Percentiles rank a stretch among this genome's conserved stretches.
Conservation (phyloP, 176 grass and related monocot species). For the Puya raimondii region DNA sequence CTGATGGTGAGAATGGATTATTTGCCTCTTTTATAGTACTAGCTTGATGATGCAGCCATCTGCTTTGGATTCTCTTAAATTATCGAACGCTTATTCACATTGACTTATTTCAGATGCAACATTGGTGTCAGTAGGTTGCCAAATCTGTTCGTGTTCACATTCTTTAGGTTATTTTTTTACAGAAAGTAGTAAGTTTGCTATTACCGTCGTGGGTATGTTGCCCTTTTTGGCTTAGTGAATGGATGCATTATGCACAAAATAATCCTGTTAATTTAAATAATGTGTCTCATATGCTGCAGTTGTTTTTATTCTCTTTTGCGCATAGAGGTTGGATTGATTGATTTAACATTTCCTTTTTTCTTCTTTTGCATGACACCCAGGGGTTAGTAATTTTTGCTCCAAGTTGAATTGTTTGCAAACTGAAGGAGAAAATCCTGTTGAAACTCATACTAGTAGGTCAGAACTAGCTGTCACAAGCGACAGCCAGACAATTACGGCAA, state of each 20-base stretch:
- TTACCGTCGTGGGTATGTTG: background rate
- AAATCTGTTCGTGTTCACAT: background rate
- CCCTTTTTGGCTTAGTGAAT: background rate
- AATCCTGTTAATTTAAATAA: background rate
- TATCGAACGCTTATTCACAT: background rate
- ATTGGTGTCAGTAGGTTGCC: background rate
- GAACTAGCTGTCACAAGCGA: background rate
- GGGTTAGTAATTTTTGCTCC: background rate
- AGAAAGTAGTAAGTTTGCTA: background rate
- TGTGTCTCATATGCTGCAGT: background rate
- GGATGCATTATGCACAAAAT: background rate
- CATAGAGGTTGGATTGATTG: too few relatives aligned
- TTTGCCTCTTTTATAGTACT: background rate
- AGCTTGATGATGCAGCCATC: too few relatives aligned
- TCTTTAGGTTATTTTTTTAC: background rate
- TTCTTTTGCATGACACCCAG: background rate
- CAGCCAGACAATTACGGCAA: background rate
- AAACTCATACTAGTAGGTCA: background rate
- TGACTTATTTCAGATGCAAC: background rate
- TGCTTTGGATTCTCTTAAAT: background rate
- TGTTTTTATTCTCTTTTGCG: background rate
- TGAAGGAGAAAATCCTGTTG: constrained; percentile 1
- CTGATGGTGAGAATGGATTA: background rate
- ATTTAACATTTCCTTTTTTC: background rate
- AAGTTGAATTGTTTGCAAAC: background rate